Base-by-base conservation (phyloP, 306 rosid species). In the Prunus mume region DNA sequence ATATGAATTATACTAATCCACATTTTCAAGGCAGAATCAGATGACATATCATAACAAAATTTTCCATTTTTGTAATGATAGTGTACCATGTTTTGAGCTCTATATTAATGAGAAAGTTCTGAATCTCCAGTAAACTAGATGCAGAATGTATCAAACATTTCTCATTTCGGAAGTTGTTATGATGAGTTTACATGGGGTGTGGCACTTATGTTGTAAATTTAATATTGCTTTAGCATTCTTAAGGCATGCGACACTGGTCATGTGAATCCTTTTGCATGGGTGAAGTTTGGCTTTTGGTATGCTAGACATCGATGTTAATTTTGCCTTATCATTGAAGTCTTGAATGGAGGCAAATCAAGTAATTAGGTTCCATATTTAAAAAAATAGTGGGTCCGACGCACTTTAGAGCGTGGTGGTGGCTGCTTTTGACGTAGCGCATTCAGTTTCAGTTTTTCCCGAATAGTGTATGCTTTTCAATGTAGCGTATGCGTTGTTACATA, bases 1-100 rank as follows among this genome's bases (percentile, higher is more conserved):
- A 61, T 22, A 77, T 73, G 32, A 57, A 22, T 65, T 72, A 74
- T 73, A 67, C 57, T 20, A 74, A 54, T 68, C 67, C 76, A 50
- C 77, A 72, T 30, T 51, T 51, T 47, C 43, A 30, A 49, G 60
- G 17, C n/a, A 18, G 63, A 14, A 27, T n/a, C 47, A 55, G 27
- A 79, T 55, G 20, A 54, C 4, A 12, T 10, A 28, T 50, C 25
- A 11, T 50, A 12, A 41, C 5, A 43, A 32, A 14, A 12, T 28
- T 69, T 25, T 27, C 24, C 25, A 27, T 27, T 10, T 24, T 67
- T 41, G 15, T 12, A 20, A 60, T 32, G 11, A 1, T 17, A 19
- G 51, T 24, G 12, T n/a, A 9, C 9, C 22, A 2, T 71, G 24
- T 50, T 19, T 19, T 14, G 19, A 52, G 74, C n/a, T 71, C 73